Percentiles rank a stretch among this genome's conserved stretches.
phyloP scores from a whole-genome alignment of 2,329 filamentous ascomycete species.

The Neocucurbitaria cava region DNA sequence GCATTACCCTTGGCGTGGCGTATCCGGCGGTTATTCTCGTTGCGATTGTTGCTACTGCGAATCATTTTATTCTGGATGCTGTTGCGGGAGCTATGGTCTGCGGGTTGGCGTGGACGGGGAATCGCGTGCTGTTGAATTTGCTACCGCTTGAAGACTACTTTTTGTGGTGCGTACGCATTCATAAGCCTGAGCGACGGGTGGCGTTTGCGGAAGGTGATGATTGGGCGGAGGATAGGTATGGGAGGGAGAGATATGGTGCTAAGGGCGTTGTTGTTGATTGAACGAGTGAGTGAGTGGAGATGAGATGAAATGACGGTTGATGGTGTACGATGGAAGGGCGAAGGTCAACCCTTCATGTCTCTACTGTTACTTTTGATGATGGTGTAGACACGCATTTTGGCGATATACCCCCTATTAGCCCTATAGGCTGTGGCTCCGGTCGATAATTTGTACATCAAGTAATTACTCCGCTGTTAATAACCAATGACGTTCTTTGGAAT shows the following conservation, averaged over 20 bases:
- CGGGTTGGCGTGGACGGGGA: slow-evolving; percentile 66
- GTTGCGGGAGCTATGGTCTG: slow-evolving; percentile 73
- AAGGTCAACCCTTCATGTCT: too few species aligned
- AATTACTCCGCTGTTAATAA: too few species aligned
- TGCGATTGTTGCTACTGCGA: slow-evolving; percentile 74
- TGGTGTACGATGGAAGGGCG: too few species aligned
- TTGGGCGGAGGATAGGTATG: slow-evolving; percentile 17
- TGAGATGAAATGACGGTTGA: background rate
- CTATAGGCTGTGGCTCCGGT: background rate
- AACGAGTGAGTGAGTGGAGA: too few species aligned
- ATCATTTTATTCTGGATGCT: slow-evolving; percentile 75
- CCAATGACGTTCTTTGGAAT: too few species aligned
- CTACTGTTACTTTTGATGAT: background rate
- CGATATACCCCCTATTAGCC: background rate
- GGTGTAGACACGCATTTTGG: background rate
- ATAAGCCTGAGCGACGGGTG: slow-evolving; percentile 61
- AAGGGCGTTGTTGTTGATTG: slow-evolving; percentile 29
- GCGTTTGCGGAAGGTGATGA: slow-evolving; percentile 28
- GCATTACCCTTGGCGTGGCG: slow-evolving; percentile 61
- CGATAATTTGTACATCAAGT: background rate
- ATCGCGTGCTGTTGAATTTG: slow-evolving; percentile 66
- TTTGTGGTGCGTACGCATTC: slow-evolving; percentile 66
- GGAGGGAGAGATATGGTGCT: slow-evolving; percentile 9
- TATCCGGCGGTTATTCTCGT: slow-evolving; percentile 71
- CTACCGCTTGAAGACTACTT: slow-evolving; percentile 73